Base-by-base conservation (phyloP, 2,329 filamentous ascomycete species). In the Clonostachys rosea region DNA sequence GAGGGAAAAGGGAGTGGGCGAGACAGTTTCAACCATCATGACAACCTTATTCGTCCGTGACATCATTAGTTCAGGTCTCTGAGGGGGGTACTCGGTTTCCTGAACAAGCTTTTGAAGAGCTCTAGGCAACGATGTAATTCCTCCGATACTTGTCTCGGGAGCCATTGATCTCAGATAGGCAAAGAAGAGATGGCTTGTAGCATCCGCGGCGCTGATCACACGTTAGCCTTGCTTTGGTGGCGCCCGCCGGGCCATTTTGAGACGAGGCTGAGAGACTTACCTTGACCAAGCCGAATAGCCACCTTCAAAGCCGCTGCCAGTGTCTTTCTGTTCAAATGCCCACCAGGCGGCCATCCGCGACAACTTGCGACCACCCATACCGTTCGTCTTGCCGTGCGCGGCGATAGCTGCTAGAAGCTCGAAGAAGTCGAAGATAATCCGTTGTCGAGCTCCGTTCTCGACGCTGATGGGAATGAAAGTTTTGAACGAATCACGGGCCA, bases 341-440 rank as follows among this genome's bases (percentile, higher is more conserved):
- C 94, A 99, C 94, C 94, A 99, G 42, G 91, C 91, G 39, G 92
- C 94, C 78, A 95, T 89, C 55, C 94, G 83, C 10, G 94, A 97
- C 47, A 99, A 78, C 66, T 97, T 97, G 53, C 91, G 84, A 24
- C 94, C 94, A 50, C 91, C 89, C 52, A 99, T 81, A 40, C 94
- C 94, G 64, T 99, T 99, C 47, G 76, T 83, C 71, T 97, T 97
- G 55, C 89, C 89, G 59, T 96, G 89, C 13, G 94, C 94, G 34
- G 94, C 91, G 56, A 96, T 83, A 8, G 92, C 90, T 5, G 92
- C 84, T 41, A 99, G 71, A 1, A 99, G 81, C 58, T 97, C 92
- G 68, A 97, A 99, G 68, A 96, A 97, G 68, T 95, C 89, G 60
- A 95, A 91, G 49, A 96, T 92, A 61, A 99, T 96, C 59, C 84